phyloP scores from a whole-genome alignment of 2,329 filamentous ascomycete species.

The Ophiosphaerella herpotricha region DNA sequence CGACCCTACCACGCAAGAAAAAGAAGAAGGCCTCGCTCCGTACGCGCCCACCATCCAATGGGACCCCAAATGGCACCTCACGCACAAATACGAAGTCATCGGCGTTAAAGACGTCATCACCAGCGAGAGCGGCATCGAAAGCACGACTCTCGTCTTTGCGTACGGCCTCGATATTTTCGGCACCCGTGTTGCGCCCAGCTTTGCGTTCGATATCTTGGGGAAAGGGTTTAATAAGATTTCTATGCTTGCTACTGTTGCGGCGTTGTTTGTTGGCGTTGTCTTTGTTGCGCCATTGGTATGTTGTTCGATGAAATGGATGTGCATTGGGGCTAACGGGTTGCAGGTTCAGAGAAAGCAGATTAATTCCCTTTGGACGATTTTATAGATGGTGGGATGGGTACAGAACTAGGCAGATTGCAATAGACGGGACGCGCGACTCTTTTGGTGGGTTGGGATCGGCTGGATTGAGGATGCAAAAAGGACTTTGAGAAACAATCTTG shows the following conservation, averaged over 20 bases:
- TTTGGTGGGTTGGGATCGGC: too few species aligned
- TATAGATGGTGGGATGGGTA: constrained; percentile 12
- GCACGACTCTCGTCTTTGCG: constrained; percentile 86
- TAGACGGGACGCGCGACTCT: too few species aligned
- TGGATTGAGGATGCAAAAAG: too few species aligned
- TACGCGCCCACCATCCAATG: constrained; percentile 82
- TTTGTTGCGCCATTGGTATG: constrained; percentile 82
- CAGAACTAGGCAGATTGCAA: not conserved
- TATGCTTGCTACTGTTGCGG: constrained; percentile 80
- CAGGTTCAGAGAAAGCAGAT: constrained; percentile 67
- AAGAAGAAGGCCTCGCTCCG: constrained; percentile 78
- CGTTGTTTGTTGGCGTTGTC: constrained; percentile 75
- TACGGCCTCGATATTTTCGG: constrained; percentile 90
- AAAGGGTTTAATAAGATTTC: constrained; percentile 92
- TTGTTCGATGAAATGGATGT: not conserved
- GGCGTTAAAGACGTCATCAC: constrained; percentile 76
- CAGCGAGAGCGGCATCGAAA: constrained; percentile 81
- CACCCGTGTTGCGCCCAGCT: constrained; percentile 82
- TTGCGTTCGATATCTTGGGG: constrained; percentile 88
- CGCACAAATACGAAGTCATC: constrained; percentile 80
- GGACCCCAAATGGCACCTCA: constrained; percentile 78
- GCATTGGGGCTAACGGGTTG: constrained; percentile 10
- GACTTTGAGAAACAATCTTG: too few species aligned
- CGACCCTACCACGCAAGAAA: constrained; percentile 78
- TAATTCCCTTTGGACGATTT: constrained; percentile 64